Percentiles rank a stretch among this genome's conserved stretches.
Conservation (phyloP, 169 alveolate species). For the Cryptosporidium baileyi region DNA sequence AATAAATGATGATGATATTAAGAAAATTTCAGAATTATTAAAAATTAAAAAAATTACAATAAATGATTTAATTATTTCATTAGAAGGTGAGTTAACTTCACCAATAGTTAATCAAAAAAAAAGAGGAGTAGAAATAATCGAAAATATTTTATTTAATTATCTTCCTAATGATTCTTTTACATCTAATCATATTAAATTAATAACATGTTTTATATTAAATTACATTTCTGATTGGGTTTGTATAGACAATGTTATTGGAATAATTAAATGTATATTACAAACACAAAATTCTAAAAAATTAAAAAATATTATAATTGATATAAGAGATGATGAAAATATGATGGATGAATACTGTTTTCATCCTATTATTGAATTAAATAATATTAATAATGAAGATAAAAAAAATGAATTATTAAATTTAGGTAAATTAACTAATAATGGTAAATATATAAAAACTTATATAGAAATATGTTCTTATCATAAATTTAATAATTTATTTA, state of each 20-base stretch:
- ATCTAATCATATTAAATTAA: not conserved
- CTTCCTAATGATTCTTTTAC: slow-evolving; percentile 37
- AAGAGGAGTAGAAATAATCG: slow-evolving; percentile 43
- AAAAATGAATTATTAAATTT: no score
- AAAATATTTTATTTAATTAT: not conserved
- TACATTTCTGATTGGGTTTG: slow-evolving; percentile 65
- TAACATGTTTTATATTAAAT: slow-evolving; percentile 49
- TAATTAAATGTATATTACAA: slow-evolving; percentile 1
- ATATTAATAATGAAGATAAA: not conserved
- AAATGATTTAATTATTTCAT: not conserved
- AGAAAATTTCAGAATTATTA: not conserved
- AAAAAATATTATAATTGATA: not conserved
- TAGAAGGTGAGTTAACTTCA: slow-evolving; percentile 32
- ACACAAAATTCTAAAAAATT: not conserved
- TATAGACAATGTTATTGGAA: slow-evolving; percentile 36
- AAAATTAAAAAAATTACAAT: not conserved
- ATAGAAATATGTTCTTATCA: slow-evolving; percentile 37
- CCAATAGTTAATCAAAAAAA: slow-evolving; percentile 38
- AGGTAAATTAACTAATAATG: not conserved
- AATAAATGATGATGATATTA: slow-evolving; percentile 6
- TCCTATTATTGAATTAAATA: not conserved
- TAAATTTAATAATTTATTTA: slow-evolving; percentile 4
- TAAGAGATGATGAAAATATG: slow-evolving; percentile 43
- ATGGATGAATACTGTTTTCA: slow-evolving; percentile 29
- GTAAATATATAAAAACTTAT: slow-evolving; percentile 5